A percentile compares a stretch with the other conserved stretches of the same genome.
Conservation (phyloP, 352 stramenopile genomes). For the Pythium myriotylum region DNA sequence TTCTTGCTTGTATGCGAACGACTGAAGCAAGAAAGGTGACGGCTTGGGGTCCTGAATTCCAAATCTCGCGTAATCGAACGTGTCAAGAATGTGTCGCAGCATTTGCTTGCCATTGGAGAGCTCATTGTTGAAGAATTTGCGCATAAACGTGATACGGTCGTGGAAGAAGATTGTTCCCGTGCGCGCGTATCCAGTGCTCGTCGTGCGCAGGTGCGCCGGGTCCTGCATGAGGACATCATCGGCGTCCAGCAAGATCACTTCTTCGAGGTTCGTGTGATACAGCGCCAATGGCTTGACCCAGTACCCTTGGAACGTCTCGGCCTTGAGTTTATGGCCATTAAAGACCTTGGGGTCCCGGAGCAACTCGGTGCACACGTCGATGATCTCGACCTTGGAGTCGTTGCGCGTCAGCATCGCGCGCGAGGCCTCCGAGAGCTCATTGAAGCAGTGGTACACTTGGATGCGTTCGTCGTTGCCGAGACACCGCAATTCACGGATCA, state of each 20-base stretch:
- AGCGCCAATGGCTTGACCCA: conserved; percentile 39
- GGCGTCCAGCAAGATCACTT: conserved; percentile 48
- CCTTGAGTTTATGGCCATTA: conserved; percentile 17
- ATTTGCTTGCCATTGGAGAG: conserved; percentile 22
- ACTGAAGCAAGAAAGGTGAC: conserved; percentile 29
- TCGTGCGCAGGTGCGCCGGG: conserved; percentile 34
- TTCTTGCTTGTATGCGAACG: conserved; percentile 45
- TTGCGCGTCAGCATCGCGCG: conserved; percentile 42
- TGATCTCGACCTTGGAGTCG: conserved; percentile 56
- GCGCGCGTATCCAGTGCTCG: conserved; percentile 41
- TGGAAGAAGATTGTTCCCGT: conserved; percentile 75
- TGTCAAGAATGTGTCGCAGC: conserved; percentile 48
- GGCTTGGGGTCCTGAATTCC: conserved; percentile 19
- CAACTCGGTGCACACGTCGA: conserved; percentile 66
- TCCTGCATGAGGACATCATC: conserved; percentile 56
- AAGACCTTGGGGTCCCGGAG: conserved; percentile 24
- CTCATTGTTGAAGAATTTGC: conserved; percentile 34
- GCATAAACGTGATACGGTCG: conserved; percentile 53
- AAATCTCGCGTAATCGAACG: conserved; percentile 54
- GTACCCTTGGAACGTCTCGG: conserved; percentile 27
- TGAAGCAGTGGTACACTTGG: conserved; percentile 54
- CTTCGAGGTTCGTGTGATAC: conserved; percentile 24
- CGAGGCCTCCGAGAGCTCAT: conserved; percentile 51
- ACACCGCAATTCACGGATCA: conserved; percentile 62
- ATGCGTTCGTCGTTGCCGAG: conserved; percentile 45